A percentile compares a stretch with the other conserved stretches of the same genome.
Conservation (phyloP, 768 basidiomycete species). For the Mycena crocata region DNA sequence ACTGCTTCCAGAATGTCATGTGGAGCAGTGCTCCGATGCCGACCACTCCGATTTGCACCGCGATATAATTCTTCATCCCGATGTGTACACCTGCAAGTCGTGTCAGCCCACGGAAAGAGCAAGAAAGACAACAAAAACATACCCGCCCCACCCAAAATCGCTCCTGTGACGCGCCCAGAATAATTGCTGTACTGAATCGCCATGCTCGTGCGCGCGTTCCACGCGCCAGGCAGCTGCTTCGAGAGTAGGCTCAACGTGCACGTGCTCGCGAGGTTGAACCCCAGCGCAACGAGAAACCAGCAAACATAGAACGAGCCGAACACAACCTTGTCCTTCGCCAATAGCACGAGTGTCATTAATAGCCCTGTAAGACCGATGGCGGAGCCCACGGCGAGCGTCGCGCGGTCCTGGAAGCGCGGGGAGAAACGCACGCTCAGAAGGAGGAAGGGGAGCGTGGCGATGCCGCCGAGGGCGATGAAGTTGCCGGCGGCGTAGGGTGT, state of each 20-base stretch:
- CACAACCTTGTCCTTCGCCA: conserved; percentile 51
- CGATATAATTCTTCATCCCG: conserved; percentile 72
- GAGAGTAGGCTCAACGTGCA: conserved; percentile 74
- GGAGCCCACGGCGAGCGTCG: conserved; percentile 65
- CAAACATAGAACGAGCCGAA: conserved; percentile 62
- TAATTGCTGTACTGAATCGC: conserved; percentile 79
- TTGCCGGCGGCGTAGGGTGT: conserved; percentile 75
- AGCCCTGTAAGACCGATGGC: conserved; percentile 64
- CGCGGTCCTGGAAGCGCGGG: conserved; percentile 69
- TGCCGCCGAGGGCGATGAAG: conserved; percentile 76
- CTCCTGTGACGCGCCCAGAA: conserved; percentile 71
- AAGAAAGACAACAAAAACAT: conserved; percentile 36
- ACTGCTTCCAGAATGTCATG: conserved; percentile 66
- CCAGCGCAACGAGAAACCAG: conserved; percentile 74
- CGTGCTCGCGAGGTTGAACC: conserved; percentile 80
- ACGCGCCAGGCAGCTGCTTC: conserved; percentile 73
- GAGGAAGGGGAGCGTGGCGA: conserved; percentile 74
- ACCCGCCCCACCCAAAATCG: conserved; percentile 77
- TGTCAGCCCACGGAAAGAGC: not conserved
- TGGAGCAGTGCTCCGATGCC: conserved; percentile 69
- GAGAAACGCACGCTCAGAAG: conserved; percentile 69
- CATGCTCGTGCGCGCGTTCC: conserved; percentile 68
- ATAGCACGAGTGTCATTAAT: conserved; percentile 60
- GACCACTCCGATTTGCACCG: conserved; percentile 69
- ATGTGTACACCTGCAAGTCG: conserved; percentile 45